Evolutionary conservation across 345 rosid species (phyloP), one percentile per base, ranked within the genome.

Genomic region (Populus tremula): DNA sequence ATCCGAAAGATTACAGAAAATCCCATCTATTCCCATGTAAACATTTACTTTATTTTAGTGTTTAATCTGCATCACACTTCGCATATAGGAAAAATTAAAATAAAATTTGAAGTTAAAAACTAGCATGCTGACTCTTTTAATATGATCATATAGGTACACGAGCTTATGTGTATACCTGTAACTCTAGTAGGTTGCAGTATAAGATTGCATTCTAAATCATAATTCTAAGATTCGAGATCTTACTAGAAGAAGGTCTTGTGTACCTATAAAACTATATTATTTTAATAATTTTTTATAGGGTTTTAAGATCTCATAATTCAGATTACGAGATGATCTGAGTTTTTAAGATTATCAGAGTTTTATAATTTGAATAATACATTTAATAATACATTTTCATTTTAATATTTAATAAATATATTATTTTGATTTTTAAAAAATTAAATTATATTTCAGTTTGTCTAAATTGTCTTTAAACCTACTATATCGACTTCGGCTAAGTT

Each of bases 281-380:
- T 33, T 33, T 33, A 33, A 33, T 33, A 33, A 33, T 33, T 4
- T 33, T 33, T 33, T 33, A 33, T 33, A 33, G 0, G 0, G 0
- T 33, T 33, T 33, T 33, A 33, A 4, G 0, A 33, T 33, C 0
- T 4, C 0, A 4, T 33, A 33, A 33, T 33, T 0, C 0, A 33
- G 0, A 0, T 33, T 4, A 4, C 1, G 36, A 4, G 35, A 4
- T 33, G 0, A 4, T 33, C 1, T 4, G 0, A 33, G 1, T 33
- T 33, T 33, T 4, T 33, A 33, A 33, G 0, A 0, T 33, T 4
- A 4, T 4, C 0, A 33, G 0, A 33, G 5, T 33, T 33, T 33
- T 0, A 33, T 33, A 33, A 33, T 0, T 0, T 33, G 0, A 4
- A 0, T 33, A 33, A 33, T 33, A 0, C 4, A 33, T 33, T 33